A percentile compares a stretch with the other conserved stretches of the same genome.
phyloP scores from a whole-genome alignment of 2,329 filamentous ascomycete species.

The Colletotrichum eremochloae region DNA sequence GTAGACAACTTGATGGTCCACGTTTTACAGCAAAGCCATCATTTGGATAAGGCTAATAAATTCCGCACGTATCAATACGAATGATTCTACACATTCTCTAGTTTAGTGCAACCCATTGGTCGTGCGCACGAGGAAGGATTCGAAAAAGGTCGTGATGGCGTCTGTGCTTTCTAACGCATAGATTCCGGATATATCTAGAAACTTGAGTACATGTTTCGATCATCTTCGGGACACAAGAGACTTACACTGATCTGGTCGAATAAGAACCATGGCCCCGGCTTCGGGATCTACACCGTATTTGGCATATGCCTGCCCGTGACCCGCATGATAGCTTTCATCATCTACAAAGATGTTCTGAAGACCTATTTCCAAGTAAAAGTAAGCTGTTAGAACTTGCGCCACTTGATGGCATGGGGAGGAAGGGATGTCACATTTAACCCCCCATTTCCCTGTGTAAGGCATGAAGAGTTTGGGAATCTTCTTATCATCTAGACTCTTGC shows the following conservation, averaged over 20 bases:
- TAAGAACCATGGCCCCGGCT: constrained; percentile 69
- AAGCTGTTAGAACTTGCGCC: neutral
- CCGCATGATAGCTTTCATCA: constrained; percentile 65
- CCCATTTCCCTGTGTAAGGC: neutral
- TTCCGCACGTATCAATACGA: neutral
- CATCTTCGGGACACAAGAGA: constrained; percentile 45
- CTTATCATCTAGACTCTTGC: constrained; percentile 9
- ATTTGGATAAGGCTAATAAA: no score
- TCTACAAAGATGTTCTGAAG: constrained; percentile 67
- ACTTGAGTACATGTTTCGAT: neutral
- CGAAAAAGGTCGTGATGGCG: neutral
- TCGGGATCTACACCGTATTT: constrained; percentile 69
- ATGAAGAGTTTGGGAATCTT: constrained; percentile 21
- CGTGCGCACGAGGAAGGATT: neutral
- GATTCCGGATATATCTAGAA: constrained; percentile 12
- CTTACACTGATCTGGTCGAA: constrained; percentile 78
- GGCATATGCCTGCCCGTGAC: constrained; percentile 64
- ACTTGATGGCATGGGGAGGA: neutral
- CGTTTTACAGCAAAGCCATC: neutral
- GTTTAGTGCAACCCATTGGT: neutral
- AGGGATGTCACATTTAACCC: constrained; percentile 12
- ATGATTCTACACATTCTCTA: fast-evolving
- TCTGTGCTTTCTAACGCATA: neutral
- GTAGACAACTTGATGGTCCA: neutral
- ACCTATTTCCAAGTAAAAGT: neutral